phyloP scores from a whole-genome alignment of 2,329 filamentous ascomycete species.

The Fusarium dlaminii region DNA sequence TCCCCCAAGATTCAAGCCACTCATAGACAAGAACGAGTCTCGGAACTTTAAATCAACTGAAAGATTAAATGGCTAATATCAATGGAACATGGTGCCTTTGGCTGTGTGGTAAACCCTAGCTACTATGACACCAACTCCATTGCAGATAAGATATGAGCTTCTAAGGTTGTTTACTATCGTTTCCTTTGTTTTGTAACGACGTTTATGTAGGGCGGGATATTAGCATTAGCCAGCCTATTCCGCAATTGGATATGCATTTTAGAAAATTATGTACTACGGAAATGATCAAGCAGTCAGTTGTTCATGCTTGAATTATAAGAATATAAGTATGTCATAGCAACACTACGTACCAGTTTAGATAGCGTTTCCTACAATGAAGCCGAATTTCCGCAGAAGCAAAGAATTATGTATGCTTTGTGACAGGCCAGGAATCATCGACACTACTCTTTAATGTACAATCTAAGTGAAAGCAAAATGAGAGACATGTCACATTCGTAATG shows the following conservation, averaged over 20 bases:
- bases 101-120: not conserved
- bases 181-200: not conserved
- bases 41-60: not conserved
- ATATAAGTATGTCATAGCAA: not conserved
- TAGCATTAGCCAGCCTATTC: not conserved
- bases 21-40: constrained; percentile 22
- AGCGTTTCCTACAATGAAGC: not conserved
- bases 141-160: not conserved
- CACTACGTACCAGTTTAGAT: not conserved
- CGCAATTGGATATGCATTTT: not conserved
- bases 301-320: not conserved
- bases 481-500: constrained; percentile 3
- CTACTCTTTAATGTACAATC: not conserved
- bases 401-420: not conserved
- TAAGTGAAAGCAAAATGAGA: not conserved
- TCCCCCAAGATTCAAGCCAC: constrained; percentile 13
- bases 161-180: not conserved
- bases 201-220: not conserved
- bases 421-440: not conserved
- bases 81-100: not conserved
- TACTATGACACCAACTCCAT: not conserved
- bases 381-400: not conserved
- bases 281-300: not conserved
- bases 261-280: not conserved
- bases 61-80: not conserved